phyloP scores from a whole-genome alignment of 768 basidiomycete species.

The Termitomyces sp. region DNA sequence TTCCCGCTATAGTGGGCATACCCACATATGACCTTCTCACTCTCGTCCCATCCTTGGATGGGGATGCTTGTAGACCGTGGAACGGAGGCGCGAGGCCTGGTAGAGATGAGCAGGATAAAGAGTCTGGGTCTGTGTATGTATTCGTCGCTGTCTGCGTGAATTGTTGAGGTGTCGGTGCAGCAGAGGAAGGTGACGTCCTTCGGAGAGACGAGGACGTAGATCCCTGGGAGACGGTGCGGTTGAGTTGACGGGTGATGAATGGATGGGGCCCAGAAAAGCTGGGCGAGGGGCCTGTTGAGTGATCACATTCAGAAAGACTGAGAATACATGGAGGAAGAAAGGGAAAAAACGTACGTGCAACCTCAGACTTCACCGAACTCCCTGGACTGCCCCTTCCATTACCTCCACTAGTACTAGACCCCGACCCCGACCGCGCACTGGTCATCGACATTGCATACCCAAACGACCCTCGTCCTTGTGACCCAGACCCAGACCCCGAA shows the following conservation, averaged over 20 bases:
- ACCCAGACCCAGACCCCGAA: constrained; percentile 3
- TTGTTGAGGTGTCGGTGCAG: background rate
- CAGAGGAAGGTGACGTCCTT: constrained; percentile 4
- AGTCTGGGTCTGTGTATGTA: background rate
- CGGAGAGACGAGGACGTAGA: constrained; percentile 34
- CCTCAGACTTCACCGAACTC: constrained; percentile 35
- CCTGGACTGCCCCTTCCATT: constrained; percentile 26
- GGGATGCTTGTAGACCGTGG: constrained; percentile 31
- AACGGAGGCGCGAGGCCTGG: constrained; percentile 56
- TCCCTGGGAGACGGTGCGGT: constrained; percentile 58
- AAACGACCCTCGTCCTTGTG: constrained; percentile 8
- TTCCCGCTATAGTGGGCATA: constrained; percentile 37
- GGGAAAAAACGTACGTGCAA: constrained; percentile 36
- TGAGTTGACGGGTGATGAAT: constrained; percentile 63
- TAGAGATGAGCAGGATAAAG: constrained; percentile 45
- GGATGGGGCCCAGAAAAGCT: constrained; percentile 40
- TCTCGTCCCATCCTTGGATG: constrained; percentile 13
- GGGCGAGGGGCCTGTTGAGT: constrained; percentile 42
- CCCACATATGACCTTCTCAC: constrained; percentile 23
- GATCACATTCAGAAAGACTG: background rate
- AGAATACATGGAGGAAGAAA: background rate
- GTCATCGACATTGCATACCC: constrained; percentile 12
- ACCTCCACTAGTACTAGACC: background rate
- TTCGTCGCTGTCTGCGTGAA: background rate
- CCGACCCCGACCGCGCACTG: background rate